Percentiles rank a stretch among this genome's conserved stretches.
phyloP scores from a whole-genome alignment of 2,329 filamentous ascomycete genomes.

The Colletotrichum abscissum region DNA sequence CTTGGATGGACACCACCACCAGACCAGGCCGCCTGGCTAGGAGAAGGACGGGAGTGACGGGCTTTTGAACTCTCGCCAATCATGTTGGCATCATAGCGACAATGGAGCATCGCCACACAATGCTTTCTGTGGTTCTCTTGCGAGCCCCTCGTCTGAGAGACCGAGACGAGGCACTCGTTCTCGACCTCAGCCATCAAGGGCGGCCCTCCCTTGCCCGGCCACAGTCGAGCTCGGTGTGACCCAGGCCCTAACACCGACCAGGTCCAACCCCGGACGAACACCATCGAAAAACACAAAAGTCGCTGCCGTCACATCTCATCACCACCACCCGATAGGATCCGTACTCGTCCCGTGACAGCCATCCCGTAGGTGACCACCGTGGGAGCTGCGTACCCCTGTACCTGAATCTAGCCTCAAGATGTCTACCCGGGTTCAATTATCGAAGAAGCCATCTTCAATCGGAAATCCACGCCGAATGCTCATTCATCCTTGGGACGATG shows the following conservation, averaged over 20 bases:
- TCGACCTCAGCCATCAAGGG: background rate
- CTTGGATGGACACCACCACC: background rate
- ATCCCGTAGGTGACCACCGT: background rate
- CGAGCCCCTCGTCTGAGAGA: background rate
- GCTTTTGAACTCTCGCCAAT: constrained; percentile 1
- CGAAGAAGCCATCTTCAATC: background rate
- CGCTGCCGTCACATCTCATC: constrained; percentile 22
- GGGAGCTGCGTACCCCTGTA: constrained; percentile 7
- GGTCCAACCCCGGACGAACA: constrained; percentile 8
- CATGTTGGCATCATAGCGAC: background rate
- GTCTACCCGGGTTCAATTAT: background rate
- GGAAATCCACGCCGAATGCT: background rate
- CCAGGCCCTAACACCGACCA: background rate
- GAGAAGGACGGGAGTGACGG: background rate
- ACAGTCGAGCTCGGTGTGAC: background rate
- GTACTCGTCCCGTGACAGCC: constrained; percentile 19
- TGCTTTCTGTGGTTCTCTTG: background rate
- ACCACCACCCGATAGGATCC: constrained; percentile 5
- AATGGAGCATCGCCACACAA: background rate
- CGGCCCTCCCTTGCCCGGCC: constrained; percentile 12
- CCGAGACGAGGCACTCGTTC: background rate
- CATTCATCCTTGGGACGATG: background rate
- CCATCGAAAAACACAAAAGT: constrained; percentile 17
- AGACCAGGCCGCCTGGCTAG: background rate
- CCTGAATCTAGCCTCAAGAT: constrained; percentile 9